Conservation (phyloP, 306 rosid genomes). For the Astragalus membranaceus region DNA sequence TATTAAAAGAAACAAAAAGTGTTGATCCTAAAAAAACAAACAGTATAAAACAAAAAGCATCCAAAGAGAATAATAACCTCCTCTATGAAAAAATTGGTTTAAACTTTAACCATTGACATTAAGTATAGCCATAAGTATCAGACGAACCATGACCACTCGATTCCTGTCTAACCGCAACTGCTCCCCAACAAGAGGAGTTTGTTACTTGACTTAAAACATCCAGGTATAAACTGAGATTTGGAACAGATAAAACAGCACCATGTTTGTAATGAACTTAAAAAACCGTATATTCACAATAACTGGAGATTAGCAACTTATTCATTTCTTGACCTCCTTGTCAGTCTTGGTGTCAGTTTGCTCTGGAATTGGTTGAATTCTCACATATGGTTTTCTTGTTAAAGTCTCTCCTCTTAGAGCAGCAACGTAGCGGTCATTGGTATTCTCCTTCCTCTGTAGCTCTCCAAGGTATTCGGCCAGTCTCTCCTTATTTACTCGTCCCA, state of each 20-base stretch:
- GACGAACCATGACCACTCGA: background rate
- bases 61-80: conserved; percentile 2
- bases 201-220: background rate
- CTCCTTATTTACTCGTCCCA: conserved; percentile 75
- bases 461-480: conserved; percentile 80
- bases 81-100: background rate
- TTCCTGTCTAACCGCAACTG: background rate
- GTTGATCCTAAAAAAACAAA: background rate
- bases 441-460: conserved; percentile 79
- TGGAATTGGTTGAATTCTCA: conserved; percentile 73
- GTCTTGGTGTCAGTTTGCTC: conserved; percentile 22
- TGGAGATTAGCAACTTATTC: conserved; percentile 10
- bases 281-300: background rate
- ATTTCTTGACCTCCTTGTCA: conserved; percentile 41
- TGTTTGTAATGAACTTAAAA: background rate
- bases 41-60: background rate
- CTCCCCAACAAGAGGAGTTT: background rate
- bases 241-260: background rate
- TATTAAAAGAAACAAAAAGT: background rate
- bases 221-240: background rate
- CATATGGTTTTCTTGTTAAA: conserved; percentile 75
- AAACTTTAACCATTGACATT: background rate
- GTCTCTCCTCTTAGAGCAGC: conserved; percentile 87
- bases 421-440: conserved; percentile 84
- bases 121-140: background rate